phyloP scores from a whole-genome alignment of 2,329 filamentous ascomycete genomes.

The Calcarisporium arbuscula region DNA sequence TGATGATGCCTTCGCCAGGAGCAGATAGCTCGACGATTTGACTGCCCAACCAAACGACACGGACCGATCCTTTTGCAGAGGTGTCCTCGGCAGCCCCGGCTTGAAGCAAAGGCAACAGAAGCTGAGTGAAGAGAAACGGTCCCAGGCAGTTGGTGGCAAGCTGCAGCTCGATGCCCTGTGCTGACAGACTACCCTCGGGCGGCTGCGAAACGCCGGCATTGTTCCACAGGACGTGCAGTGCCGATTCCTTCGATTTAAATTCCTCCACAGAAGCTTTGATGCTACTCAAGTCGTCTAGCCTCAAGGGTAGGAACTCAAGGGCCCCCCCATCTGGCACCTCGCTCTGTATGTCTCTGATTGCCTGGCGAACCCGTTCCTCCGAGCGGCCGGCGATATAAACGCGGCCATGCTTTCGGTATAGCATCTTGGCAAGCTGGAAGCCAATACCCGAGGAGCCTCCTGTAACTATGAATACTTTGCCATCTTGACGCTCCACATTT shows the following conservation, averaged over 20 bases:
- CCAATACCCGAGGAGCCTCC: constrained; percentile 33
- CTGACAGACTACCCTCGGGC: constrained; percentile 1
- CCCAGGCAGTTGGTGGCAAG: constrained; percentile 28
- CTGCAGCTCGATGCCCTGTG: constrained; percentile 26
- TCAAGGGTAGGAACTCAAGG: constrained; percentile 33
- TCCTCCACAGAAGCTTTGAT: constrained; percentile 19
- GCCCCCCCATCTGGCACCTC: constrained; percentile 29
- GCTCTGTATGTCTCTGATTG: constrained; percentile 33
- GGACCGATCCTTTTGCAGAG: constrained; percentile 14
- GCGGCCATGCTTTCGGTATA: constrained; percentile 43
- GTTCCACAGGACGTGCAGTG: constrained; percentile 31
- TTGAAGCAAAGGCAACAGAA: constrained; percentile 26
- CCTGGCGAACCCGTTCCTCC: constrained; percentile 28
- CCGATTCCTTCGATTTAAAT: constrained; percentile 15
- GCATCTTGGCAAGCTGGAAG: constrained; percentile 40
- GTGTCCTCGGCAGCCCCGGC: constrained; percentile 15
- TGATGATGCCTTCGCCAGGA: constrained; percentile 22
- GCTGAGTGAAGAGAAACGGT: constrained; percentile 25
- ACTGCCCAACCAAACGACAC: constrained; percentile 27
- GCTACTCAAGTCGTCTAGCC: constrained; percentile 26
- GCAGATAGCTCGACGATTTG: constrained; percentile 17
- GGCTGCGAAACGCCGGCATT: constrained; percentile 31
- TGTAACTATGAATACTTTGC: constrained; percentile 45
- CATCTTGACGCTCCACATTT: not conserved
- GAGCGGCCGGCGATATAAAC: constrained; percentile 46